phyloP scores from a whole-genome alignment of 2,329 filamentous ascomycete genomes.

The Rhinocladiella similis region DNA sequence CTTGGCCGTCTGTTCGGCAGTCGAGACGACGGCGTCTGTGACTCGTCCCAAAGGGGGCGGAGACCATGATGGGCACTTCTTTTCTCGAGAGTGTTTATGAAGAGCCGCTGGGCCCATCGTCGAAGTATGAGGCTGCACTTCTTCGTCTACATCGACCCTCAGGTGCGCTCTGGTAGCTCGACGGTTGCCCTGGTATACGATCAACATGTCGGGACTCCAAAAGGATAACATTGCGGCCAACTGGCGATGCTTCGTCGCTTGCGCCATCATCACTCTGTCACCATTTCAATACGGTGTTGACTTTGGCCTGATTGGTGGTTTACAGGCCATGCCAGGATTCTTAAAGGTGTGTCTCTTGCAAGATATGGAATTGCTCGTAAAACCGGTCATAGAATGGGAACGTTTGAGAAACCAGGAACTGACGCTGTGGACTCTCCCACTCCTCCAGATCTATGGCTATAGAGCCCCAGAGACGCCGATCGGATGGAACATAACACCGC shows the following conservation, averaged over 20 bases:
- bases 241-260: conserved; percentile 13
- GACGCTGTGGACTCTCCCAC: conserved; percentile 42
- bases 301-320: conserved; percentile 31
- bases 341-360: conserved; percentile 29
- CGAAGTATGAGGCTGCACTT: not conserved
- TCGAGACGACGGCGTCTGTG: not conserved
- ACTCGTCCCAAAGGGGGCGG: too few species aligned
- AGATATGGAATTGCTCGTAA: conserved; percentile 36
- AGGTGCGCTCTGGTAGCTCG: too few species aligned
- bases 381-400: too few species aligned
- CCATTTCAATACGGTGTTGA: conserved; percentile 34
- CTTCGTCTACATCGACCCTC: not conserved
- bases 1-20: conserved; percentile 10
- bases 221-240: conserved; percentile 11
- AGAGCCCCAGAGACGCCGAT: conserved; percentile 35
- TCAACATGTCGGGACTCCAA: not conserved
- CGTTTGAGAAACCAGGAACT: conserved; percentile 46
- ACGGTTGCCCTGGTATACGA: too few species aligned
- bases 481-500: conserved; percentile 41
- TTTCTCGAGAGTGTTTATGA: not conserved
- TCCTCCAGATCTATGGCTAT: conserved; percentile 37
- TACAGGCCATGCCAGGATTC: conserved; percentile 33
- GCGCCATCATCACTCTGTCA: conserved; percentile 9
- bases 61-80: too few species aligned
- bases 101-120: not conserved